Evolutionary conservation across 371 early-diverging fungal species (phyloP).

Genomic region (Sporodiniella umbellata): DNA sequence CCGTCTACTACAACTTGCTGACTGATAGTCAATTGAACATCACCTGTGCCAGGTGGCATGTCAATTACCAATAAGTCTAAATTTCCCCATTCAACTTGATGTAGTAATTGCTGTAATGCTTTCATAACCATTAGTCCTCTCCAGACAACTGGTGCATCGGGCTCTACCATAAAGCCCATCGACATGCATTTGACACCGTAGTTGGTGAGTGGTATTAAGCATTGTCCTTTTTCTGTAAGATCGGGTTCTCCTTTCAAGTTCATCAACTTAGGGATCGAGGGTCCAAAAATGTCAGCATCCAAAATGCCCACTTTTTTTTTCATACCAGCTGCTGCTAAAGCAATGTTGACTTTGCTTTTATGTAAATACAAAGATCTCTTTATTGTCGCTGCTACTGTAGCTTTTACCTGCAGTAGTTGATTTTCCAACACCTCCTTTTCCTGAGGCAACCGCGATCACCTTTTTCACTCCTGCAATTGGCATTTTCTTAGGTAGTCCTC

Average conservation of each 20-base stretch:
- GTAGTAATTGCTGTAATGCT: conserved; percentile 82
- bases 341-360: conserved; percentile 85
- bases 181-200: conserved; percentile 90
- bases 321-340: conserved; percentile 65
- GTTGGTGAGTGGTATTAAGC: conserved; percentile 69
- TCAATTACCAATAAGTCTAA: conserved; percentile 84
- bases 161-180: conserved; percentile 84
- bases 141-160: conserved; percentile 85
- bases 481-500: conserved; percentile 65
- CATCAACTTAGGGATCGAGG: conserved; percentile 85
- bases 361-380: too few relatives aligned
- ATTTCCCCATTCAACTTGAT: conserved; percentile 81
- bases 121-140: conserved; percentile 95
- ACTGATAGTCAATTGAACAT: conserved; percentile 81
- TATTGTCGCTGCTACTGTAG: too few relatives aligned
- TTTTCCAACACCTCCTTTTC: conserved; percentile 92
- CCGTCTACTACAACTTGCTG: conserved; percentile 79
- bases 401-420: conserved; percentile 77
- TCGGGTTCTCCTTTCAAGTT: conserved; percentile 76
- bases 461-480: conserved; percentile 67
- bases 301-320: conserved; percentile 72
- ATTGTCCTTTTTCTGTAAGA: conserved; percentile 54
- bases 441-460: conserved; percentile 82
- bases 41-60: conserved; percentile 94
- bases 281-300: conserved; percentile 92